Evolutionary conservation across 2,329 filamentous ascomycete genomes (phyloP).

Genomic region (Cladosporium colombiae): DNA sequence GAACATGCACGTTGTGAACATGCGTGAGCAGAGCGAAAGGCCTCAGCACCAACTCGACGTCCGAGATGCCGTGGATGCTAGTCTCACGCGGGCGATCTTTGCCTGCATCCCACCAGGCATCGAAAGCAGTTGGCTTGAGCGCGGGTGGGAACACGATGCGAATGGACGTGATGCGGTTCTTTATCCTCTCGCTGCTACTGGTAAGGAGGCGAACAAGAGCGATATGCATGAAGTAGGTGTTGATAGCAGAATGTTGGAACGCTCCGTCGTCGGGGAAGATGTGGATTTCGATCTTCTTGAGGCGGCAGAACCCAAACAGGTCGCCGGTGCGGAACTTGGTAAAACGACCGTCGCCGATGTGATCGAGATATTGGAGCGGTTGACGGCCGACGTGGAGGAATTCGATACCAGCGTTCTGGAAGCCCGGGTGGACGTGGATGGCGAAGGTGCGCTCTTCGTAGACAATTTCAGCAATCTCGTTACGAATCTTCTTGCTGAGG

Average conservation of each 20-base stretch:
- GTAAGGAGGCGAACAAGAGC: slow-evolving; percentile 32
- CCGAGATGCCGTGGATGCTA: slow-evolving; percentile 28
- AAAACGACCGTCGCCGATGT: slow-evolving; percentile 31
- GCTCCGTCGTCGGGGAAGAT: slow-evolving; percentile 28
- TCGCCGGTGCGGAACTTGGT: slow-evolving; percentile 28
- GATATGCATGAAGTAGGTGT: slow-evolving; percentile 35
- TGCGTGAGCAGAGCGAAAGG: slow-evolving; percentile 28
- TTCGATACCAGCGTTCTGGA: slow-evolving; percentile 33
- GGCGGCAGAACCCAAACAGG: slow-evolving; percentile 30
- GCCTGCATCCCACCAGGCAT: slow-evolving; percentile 31
- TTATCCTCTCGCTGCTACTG: slow-evolving; percentile 20
- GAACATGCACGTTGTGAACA: slow-evolving; percentile 29
- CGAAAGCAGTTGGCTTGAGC: not conserved
- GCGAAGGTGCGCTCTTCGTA: slow-evolving; percentile 35
- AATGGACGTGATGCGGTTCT: slow-evolving; percentile 28
- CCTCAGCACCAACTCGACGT: slow-evolving; percentile 33
- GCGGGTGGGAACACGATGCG: slow-evolving; percentile 28
- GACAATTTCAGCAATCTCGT: slow-evolving; percentile 26
- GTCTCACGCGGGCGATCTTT: slow-evolving; percentile 26
- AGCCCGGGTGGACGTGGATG: slow-evolving; percentile 35
- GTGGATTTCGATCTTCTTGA: slow-evolving; percentile 34
- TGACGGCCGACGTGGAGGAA: slow-evolving; percentile 35
- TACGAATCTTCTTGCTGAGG: slow-evolving; percentile 28
- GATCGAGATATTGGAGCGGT: slow-evolving; percentile 32
- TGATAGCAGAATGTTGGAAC: slow-evolving; percentile 28